Base-by-base conservation (phyloP, 805 yeast species). In the Hanseniaspora jakobsenii region DNA sequence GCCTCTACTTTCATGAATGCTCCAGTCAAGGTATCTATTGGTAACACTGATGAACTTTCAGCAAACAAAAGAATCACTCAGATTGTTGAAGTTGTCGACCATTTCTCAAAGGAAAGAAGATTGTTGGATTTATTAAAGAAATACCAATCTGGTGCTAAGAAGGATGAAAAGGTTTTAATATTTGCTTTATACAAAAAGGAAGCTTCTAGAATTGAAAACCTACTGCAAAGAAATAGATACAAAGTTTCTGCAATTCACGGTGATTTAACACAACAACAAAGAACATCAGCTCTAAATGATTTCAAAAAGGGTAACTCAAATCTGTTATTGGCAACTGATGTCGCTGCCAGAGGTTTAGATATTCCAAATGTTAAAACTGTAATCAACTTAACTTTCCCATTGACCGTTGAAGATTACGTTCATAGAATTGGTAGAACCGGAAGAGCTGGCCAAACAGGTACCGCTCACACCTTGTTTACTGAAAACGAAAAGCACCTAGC, bases 371-470 rank as follows among this genome's bases (percentile, higher is more conserved):
- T 91, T 50, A 89, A 87, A 63, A 82, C 85, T 16, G 97, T 89
- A 32, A 85, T 89, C 61, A 89, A 89, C 62, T 71, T 89, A 61
- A 87, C 96, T 6, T 89, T 89, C 77, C 98, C 98, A 37, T 72
- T 87, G 55, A 87, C 96, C 1, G 91, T 84, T 9, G 97, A 89
- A 64, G 96, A 89, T 65, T 89, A 89, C 58, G 96, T 89, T 29
- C 97, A 89, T 62, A 76, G 97, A 66, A 89, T 89, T 53, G 97
- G 97, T 50, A 81, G 97, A 71, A 89, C 97, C 7, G 97, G 96
- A 50, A 78, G 97, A 66, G 98, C 97, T 13, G 97, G 97, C 32
- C 83, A 81, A 63, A 71, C 86, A 1, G 99, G 99, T 58, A 75
- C 77, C 51, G 94, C 99, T 13, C 93, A 87, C 60, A 89, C 99